Base-by-base conservation (phyloP, 306 rosid species). In the Prunus persica region DNA sequence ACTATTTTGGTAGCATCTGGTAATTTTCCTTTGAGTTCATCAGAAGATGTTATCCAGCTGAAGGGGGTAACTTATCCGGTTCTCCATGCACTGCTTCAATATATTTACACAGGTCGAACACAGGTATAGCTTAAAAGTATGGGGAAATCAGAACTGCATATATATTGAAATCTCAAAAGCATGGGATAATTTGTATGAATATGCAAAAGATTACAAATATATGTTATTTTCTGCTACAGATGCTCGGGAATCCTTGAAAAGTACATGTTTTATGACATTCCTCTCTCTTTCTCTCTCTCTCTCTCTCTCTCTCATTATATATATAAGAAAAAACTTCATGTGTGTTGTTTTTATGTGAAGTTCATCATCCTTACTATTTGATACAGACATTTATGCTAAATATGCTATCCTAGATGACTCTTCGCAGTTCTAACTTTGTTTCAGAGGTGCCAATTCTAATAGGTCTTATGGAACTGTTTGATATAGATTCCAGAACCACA, bases 51-150 rank as follows among this genome's bases (percentile, higher is more conserved):
- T 66, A 78, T 91, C 74, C 77, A 78, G 64, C 83, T 92, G 38
- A 86, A 84, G 32, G 79, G 80, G 19, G 87, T 85, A n/a, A 63
- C 86, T 68, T 90, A 87, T 83, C 83, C 78, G 2, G 83, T 89
- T 75, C 84, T 94, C 62, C 96, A 77, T 76, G 89, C 97, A 16
- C 83, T 94, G 62, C 97, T 94, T 85, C 91, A 86, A 83, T 91
- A 86, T 77, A 86, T 94, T 79, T 94, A 94, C 86, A 88, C 88
- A 54, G 98, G 98, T 68, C 86, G 80, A 83, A 92, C 98, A 65
- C 79, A 83, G 96, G 98, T 89, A 63, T 25, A 11, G 45, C 64
- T 56, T 56, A 10, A 9, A 38, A 15, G 49, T 28, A 28, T 6
- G 9, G 63, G 49, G 62, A 56, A 56, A 56, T 56, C 62, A 56